These are phyloP conservation scores for Millerago galiae DNA, from an alignment of 805 yeast genomes.

Conservation along the genomic window DNA sequence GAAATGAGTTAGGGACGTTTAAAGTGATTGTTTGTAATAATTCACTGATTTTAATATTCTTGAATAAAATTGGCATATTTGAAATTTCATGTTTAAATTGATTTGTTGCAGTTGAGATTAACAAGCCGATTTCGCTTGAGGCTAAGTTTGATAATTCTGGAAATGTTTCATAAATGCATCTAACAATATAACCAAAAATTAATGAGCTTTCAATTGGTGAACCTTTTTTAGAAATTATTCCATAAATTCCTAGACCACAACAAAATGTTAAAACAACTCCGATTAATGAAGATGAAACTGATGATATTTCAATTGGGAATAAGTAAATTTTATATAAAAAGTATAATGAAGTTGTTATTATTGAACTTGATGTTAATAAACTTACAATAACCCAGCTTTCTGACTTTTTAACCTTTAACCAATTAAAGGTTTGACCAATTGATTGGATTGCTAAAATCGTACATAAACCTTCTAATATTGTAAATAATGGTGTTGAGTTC, in stretches of 20 bases:
- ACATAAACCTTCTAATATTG: conserved; percentile 89
- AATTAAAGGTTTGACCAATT: conserved; percentile 72
- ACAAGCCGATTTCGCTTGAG: conserved; percentile 34
- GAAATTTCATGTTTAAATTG: conserved; percentile 28
- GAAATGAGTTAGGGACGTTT: conserved; percentile 23
- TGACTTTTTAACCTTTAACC: conserved; percentile 55
- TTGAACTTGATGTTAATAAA: conserved; percentile 64
- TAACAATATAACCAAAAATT: conserved; percentile 83
- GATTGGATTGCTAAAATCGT: conserved; percentile 89
- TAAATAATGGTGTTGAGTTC: conserved; percentile 84
- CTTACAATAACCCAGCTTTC: conserved; percentile 75
- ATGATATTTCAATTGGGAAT: conserved; percentile 54
- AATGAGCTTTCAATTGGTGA: conserved; percentile 87
- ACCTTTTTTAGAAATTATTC: conserved; percentile 77
- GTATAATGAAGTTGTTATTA: conserved; percentile 69
- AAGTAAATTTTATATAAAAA: conserved; percentile 80
- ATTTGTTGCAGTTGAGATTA: conserved; percentile 29
- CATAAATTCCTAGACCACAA: conserved; percentile 68
- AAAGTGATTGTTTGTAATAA: conserved; percentile 15
- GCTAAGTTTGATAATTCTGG: conserved; percentile 71
- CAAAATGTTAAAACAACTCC: conserved; percentile 82
- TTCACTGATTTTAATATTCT: conserved; percentile 19
- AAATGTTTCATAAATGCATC: conserved; percentile 87
- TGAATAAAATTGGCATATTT: conserved; percentile 23
- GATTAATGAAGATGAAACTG: conserved; percentile 73